A percentile compares a stretch with the other conserved stretches of the same genome.
phyloP scores from a whole-genome alignment of 805 yeast species.

The Saturnispora quitensis region DNA sequence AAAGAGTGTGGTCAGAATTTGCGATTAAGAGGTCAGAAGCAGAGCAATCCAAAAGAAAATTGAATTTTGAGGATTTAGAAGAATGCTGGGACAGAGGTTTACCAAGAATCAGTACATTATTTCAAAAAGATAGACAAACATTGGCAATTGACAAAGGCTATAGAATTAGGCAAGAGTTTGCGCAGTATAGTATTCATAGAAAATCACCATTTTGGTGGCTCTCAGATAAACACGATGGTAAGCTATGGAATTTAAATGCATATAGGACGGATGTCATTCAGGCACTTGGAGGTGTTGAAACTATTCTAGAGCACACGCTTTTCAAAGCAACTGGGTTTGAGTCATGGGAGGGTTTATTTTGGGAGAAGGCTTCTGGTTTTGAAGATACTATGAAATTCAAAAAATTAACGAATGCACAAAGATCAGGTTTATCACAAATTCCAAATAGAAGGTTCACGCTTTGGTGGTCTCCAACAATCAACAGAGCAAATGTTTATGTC shows the following conservation, averaged over 20 bases:
- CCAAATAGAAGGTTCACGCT: constrained; percentile 95
- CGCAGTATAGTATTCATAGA: constrained; percentile 60
- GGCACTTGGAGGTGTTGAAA: constrained; percentile 94
- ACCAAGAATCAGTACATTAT: constrained; percentile 90
- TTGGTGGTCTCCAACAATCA: constrained; percentile 99
- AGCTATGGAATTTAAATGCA: constrained; percentile 85
- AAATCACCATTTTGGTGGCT: constrained; percentile 97
- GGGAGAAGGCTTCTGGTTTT: constrained; percentile 97
- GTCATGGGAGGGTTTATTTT: constrained; percentile 96
- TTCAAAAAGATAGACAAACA: constrained; percentile 91
- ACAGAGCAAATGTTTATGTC: constrained; percentile 94
- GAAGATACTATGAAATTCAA: constrained; percentile 94
- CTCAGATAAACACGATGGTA: constrained; percentile 86
- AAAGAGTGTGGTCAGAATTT: constrained; percentile 96
- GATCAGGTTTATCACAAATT: constrained; percentile 94
- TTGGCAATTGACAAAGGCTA: constrained; percentile 93
- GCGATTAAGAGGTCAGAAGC: constrained; percentile 87
- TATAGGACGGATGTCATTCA: constrained; percentile 95
- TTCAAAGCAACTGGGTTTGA: constrained; percentile 97
- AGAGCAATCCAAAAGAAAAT: constrained; percentile 68
- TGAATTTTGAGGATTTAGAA: constrained; percentile 89
- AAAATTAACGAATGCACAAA: constrained; percentile 92
- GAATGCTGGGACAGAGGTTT: constrained; percentile 95
- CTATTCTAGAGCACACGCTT: constrained; percentile 87
- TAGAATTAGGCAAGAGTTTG: constrained; percentile 71